Conservation (phyloP, 352 stramenopile species). For the Globisporangium irregulare region DNA sequence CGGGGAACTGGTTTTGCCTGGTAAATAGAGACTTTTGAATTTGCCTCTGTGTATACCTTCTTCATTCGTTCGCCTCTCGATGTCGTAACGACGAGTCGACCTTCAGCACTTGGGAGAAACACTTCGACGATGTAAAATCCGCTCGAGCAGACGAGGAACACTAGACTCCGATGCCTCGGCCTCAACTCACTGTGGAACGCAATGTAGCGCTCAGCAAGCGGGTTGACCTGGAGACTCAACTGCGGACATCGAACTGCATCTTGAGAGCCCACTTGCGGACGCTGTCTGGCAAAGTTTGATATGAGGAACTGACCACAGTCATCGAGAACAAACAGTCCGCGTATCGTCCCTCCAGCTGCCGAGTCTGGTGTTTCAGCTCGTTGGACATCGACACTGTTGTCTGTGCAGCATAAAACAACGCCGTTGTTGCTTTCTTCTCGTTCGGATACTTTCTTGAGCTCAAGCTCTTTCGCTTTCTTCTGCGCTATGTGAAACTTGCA, state of each 20-base stretch:
- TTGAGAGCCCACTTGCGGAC: not conserved
- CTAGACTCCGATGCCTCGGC: slow-evolving; percentile 22
- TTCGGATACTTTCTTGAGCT: slow-evolving; percentile 27
- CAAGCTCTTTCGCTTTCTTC: slow-evolving; percentile 23
- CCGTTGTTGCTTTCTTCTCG: slow-evolving; percentile 30
- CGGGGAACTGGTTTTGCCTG: slow-evolving; percentile 25
- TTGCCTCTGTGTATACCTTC: slow-evolving; percentile 3
- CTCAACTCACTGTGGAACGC: slow-evolving; percentile 25
- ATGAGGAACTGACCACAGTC: slow-evolving; percentile 26
- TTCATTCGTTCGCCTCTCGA: slow-evolving; percentile 28
- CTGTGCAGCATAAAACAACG: slow-evolving; percentile 20
- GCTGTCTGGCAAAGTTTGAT: slow-evolving; percentile 9
- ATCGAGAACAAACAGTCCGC: slow-evolving; percentile 27
- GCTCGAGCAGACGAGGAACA: slow-evolving; percentile 36
- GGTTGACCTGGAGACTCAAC: slow-evolving; percentile 23
- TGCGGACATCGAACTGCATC: not conserved
- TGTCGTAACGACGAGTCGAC: slow-evolving; percentile 22
- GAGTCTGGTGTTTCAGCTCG: slow-evolving; percentile 4
- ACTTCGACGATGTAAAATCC: slow-evolving; percentile 38
- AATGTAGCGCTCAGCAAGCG: slow-evolving; percentile 27
- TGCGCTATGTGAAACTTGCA: slow-evolving; percentile 26
- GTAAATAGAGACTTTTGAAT: slow-evolving; percentile 25
- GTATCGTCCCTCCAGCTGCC: not conserved
- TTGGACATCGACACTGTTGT: slow-evolving; percentile 5
- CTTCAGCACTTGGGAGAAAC: slow-evolving; percentile 24